Conservation (phyloP, 2,329 filamentous ascomycete species). For the Hypoxylon sp. region DNA sequence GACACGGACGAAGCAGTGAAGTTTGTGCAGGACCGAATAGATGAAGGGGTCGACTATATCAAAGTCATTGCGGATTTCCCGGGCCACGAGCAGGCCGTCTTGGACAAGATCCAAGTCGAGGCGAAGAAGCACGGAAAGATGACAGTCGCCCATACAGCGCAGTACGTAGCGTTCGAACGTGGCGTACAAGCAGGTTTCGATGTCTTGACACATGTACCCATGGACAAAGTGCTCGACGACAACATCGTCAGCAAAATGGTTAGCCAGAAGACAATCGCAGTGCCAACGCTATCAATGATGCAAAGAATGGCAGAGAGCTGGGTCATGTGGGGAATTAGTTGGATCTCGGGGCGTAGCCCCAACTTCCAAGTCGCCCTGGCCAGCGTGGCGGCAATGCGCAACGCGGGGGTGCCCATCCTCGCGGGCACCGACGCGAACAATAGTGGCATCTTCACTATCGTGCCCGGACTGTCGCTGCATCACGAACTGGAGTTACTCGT, state of each 20-base stretch:
- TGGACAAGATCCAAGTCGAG: conserved; percentile 44
- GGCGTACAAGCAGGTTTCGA: conserved; percentile 50
- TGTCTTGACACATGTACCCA: conserved; percentile 49
- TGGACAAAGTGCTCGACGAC: conserved; percentile 47
- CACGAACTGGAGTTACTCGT: conserved; percentile 49
- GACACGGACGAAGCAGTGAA: conserved; percentile 33
- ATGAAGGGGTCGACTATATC: conserved; percentile 49
- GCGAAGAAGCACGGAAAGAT: conserved; percentile 46
- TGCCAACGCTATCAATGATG: conserved; percentile 50
- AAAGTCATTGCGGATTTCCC: conserved; percentile 49
- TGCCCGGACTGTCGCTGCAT: conserved; percentile 44
- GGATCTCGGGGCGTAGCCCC: conserved; percentile 13
- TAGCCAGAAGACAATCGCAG: conserved; percentile 41
- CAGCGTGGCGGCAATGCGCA: conserved; percentile 46
- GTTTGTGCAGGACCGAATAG: conserved; percentile 41
- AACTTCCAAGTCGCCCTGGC: conserved; percentile 46
- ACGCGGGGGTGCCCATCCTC: conserved; percentile 51
- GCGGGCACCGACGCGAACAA: conserved; percentile 50
- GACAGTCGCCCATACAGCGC: conserved; percentile 49
- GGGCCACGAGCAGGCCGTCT: conserved; percentile 43
- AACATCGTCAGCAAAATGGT: conserved; percentile 39
- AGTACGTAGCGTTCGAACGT: conserved; percentile 44
- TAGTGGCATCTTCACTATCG: conserved; percentile 29
- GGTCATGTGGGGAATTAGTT: conserved; percentile 40
- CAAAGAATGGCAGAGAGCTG: conserved; percentile 42